These are phyloP conservation scores for Platanthera zijinensis DNA, from an alignment of 106 monocot genomes.

Conservation along the genomic window DNA sequence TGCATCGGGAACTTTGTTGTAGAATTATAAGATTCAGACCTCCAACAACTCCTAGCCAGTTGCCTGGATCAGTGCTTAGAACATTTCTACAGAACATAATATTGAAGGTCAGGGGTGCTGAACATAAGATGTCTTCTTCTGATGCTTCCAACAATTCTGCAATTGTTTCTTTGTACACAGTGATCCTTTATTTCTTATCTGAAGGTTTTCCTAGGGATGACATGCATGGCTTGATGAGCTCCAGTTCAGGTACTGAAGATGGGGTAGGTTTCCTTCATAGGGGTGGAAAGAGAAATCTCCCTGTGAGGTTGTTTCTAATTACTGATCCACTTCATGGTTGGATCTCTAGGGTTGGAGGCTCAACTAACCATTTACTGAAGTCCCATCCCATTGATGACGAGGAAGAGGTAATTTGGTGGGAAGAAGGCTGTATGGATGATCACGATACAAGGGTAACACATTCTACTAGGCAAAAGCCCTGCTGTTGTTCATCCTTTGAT, in stretches of 20 bases:
- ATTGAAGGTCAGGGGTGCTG: slow-evolving; percentile 42
- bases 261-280: slow-evolving; percentile 73
- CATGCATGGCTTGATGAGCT: slow-evolving; percentile 23
- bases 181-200: slow-evolving; percentile 89
- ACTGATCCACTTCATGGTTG: slow-evolving; percentile 39
- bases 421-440: slow-evolving; percentile 70
- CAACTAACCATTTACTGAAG: slow-evolving; percentile 51
- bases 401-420: slow-evolving; percentile 47
- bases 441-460: slow-evolving; percentile 70
- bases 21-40: slow-evolving; percentile 75
- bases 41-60: slow-evolving; percentile 36
- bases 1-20: slow-evolving; percentile 77
- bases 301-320: slow-evolving; percentile 51
- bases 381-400: slow-evolving; percentile 27
- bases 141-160: slow-evolving; percentile 41
- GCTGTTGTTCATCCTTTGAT: slow-evolving; percentile 69
- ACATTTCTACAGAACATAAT: slow-evolving; percentile 78
- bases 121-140: slow-evolving; percentile 43
- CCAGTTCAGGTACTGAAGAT: slow-evolving; percentile 14
- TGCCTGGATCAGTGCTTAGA: slow-evolving; percentile 80
- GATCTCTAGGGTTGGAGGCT: slow-evolving; percentile 76
- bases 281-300: slow-evolving; percentile 65
- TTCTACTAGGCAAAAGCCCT: slow-evolving; percentile 69
- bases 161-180: slow-evolving; percentile 81
- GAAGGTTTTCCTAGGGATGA: slow-evolving; percentile 61